phyloP scores from a whole-genome alignment of 306 rosid species.

The Morella rubra region DNA sequence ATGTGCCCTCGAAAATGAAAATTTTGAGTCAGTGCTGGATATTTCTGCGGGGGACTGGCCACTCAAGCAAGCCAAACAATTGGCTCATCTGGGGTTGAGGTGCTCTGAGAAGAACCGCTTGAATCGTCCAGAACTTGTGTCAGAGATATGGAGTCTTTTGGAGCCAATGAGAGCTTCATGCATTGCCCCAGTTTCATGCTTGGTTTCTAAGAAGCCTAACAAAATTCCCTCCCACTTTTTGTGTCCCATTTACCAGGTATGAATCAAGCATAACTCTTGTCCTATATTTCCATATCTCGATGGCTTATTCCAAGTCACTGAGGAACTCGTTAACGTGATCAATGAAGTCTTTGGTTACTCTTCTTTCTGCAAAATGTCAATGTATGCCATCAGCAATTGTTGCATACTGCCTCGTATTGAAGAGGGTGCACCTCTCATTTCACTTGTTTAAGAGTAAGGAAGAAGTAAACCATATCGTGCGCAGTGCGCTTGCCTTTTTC shows the following conservation, averaged over 20 bases:
- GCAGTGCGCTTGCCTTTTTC: not conserved
- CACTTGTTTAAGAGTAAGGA: not conserved
- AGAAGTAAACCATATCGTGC: not conserved
- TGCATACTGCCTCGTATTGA: not conserved
- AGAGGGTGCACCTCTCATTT: not conserved
- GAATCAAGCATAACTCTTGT: constrained; percentile 5
- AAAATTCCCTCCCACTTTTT: constrained; percentile 83
- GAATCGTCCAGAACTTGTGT: constrained; percentile 64
- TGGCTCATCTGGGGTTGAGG: constrained; percentile 72
- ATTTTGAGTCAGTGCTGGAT: constrained; percentile 61
- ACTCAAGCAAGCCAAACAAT: constrained; percentile 49
- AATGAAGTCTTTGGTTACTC: not conserved
- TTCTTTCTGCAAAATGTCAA: not conserved
- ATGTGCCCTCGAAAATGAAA: constrained; percentile 63
- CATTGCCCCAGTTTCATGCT: constrained; percentile 38
- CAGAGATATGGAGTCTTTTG: constrained; percentile 63
- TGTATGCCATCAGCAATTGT: constrained; percentile 1
- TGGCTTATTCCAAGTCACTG: too few species aligned
- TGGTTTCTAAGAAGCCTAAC: constrained; percentile 57
- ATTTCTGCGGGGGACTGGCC: constrained; percentile 97
- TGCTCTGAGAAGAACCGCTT: constrained; percentile 55
- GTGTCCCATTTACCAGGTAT: constrained; percentile 76
- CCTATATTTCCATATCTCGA: not conserved
- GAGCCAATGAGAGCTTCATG: constrained; percentile 64
- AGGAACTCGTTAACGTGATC: too few species aligned